Percentiles rank a stretch among this genome's conserved stretches.
Evolutionary conservation across 179 eudicot species (phyloP).

Genomic region (Spinacia oleracea): DNA sequence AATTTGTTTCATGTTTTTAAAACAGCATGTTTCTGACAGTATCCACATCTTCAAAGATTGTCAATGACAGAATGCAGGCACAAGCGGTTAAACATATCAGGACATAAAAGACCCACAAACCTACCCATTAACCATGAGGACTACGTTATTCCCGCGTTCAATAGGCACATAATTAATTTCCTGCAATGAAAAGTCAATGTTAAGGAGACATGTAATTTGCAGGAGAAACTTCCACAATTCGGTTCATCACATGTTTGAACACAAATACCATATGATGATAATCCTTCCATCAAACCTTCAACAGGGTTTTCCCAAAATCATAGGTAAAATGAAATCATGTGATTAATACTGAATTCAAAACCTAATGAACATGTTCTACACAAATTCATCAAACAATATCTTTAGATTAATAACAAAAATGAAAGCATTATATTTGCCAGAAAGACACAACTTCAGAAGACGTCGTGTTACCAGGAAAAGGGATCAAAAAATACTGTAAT

Average conservation of each 20-base stretch:
- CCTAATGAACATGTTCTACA: background rate
- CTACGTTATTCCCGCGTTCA: constrained; percentile 81
- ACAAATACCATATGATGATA: background rate
- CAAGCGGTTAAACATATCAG: background rate
- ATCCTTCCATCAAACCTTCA: background rate
- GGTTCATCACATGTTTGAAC: background rate
- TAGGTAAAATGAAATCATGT: background rate
- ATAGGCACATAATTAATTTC: constrained; percentile 87
- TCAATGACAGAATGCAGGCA: background rate
- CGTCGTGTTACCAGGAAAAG: background rate
- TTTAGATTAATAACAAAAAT: background rate
- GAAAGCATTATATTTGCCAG: background rate
- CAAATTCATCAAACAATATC: background rate
- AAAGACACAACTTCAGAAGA: background rate
- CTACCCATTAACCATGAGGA: constrained; percentile 91
- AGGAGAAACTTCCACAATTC: background rate
- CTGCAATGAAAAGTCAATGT: constrained; percentile 41
- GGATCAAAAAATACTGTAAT: background rate
- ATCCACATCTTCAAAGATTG: background rate
- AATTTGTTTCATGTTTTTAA: no score
- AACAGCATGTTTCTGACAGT: background rate
- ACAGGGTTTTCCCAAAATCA: background rate
- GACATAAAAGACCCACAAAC: constrained; percentile 22
- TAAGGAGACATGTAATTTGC: constrained; percentile 2
- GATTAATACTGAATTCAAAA: background rate